phyloP scores from a whole-genome alignment of 2,329 filamentous ascomycete genomes.

The Pseudonectria foliicola region DNA sequence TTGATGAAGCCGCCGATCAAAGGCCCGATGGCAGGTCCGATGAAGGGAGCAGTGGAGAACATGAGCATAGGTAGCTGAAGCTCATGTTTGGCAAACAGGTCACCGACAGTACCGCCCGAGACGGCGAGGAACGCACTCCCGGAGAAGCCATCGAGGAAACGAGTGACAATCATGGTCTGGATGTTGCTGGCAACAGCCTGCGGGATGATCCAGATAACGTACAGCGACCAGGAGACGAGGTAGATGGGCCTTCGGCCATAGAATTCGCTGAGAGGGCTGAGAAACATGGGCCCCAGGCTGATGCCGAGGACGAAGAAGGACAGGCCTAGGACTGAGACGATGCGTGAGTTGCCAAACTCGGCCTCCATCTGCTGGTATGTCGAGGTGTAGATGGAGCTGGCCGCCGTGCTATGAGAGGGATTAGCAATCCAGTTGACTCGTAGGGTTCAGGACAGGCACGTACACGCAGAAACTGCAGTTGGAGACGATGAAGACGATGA shows the following conservation, averaged over 20 bases:
- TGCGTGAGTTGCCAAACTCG: slow-evolving; percentile 64
- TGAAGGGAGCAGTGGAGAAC: slow-evolving; percentile 60
- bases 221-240: slow-evolving; percentile 64
- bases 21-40: slow-evolving; percentile 53
- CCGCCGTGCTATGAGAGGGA: slow-evolving; percentile 57
- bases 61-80: slow-evolving; percentile 79
- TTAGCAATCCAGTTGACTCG: slow-evolving; percentile 1
- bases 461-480: slow-evolving; percentile 75
- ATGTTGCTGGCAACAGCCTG: slow-evolving; percentile 77
- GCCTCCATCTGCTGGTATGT: slow-evolving; percentile 71
- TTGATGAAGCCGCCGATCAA: slow-evolving; percentile 77
- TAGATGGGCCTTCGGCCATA: slow-evolving; percentile 81
- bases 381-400: slow-evolving; percentile 81
- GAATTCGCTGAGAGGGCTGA: slow-evolving; percentile 64
- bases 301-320: slow-evolving; percentile 77
- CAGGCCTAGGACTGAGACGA: slow-evolving; percentile 73
- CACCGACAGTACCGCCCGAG: slow-evolving; percentile 78
- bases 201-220: slow-evolving; percentile 73
- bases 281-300: slow-evolving; percentile 54
- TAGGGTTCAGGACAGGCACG: not conserved
- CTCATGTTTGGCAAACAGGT: slow-evolving; percentile 62
- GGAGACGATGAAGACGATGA: slow-evolving; percentile 68
- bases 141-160: slow-evolving; percentile 70
- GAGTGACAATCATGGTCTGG: slow-evolving; percentile 66
- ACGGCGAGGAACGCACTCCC: slow-evolving; percentile 66